phyloP scores from a whole-genome alignment of 2,329 filamentous ascomycete species.

The Diaporthe sp. region DNA sequence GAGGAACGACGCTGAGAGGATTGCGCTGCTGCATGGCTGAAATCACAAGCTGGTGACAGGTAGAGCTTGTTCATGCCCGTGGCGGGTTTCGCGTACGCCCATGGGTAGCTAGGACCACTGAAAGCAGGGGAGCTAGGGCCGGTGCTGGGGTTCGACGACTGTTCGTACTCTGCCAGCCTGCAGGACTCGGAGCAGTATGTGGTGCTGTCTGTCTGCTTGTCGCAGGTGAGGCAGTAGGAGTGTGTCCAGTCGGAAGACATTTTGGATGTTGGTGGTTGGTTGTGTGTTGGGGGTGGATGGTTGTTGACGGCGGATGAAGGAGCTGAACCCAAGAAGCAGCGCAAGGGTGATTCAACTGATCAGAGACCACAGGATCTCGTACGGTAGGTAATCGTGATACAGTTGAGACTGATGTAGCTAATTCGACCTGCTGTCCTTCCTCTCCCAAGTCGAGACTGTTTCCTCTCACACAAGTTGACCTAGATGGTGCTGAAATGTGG shows the following conservation, averaged over 20 bases:
- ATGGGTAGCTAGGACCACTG: constrained; percentile 61
- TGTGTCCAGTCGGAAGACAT: constrained; percentile 81
- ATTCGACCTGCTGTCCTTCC: background rate
- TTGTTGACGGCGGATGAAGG: background rate
- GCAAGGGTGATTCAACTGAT: background rate
- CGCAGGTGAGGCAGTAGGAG: constrained; percentile 94
- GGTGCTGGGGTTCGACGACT: constrained; percentile 64
- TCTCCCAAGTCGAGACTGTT: background rate
- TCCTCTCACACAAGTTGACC: background rate
- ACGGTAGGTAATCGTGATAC: background rate
- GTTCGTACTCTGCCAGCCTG: constrained; percentile 87
- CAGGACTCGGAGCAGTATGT: constrained; percentile 95
- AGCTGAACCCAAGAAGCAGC: background rate
- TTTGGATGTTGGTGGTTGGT: constrained; percentile 44
- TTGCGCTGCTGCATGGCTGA: constrained; percentile 66
- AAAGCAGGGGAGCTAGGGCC: constrained; percentile 68
- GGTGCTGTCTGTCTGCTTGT: constrained; percentile 84
- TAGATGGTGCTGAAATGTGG: background rate
- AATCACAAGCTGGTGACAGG: constrained; percentile 81
- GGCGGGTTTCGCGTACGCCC: constrained; percentile 46
- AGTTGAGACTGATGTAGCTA: background rate
- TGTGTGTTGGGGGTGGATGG: background rate
- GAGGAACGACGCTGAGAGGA: constrained; percentile 50
- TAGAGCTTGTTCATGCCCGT: constrained; percentile 64
- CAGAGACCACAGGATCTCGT: background rate